Conservation (phyloP, 2,329 filamentous ascomycete genomes). For the Parascedosporium putredinis region DNA sequence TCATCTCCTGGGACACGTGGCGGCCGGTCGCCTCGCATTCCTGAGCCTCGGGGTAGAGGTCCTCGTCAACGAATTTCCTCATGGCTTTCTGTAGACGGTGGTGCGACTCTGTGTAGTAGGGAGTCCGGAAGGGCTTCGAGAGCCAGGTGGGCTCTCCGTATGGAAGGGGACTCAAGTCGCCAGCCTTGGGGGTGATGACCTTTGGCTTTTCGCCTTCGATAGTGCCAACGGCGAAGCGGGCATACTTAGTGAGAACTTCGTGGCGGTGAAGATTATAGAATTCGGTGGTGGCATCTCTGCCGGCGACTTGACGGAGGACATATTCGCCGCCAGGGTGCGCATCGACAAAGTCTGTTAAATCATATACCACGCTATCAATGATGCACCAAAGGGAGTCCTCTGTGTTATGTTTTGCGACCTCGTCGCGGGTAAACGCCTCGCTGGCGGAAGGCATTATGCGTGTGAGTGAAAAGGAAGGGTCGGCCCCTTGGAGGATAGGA, state of each 20-base stretch:
- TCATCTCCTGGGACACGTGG: constrained; percentile 60
- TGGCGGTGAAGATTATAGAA: constrained; percentile 92
- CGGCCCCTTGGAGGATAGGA: neutral
- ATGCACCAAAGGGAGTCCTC: constrained; percentile 74
- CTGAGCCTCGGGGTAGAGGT: constrained; percentile 65
- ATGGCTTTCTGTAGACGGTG: constrained; percentile 56
- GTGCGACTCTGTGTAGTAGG: constrained; percentile 73
- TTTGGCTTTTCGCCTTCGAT: constrained; percentile 65
- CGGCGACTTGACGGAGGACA: constrained; percentile 71
- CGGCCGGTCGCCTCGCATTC: constrained; percentile 65
- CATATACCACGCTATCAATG: constrained; percentile 79
- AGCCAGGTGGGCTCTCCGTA: constrained; percentile 84
- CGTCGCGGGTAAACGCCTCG: constrained; percentile 46
- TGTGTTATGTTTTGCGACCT: constrained; percentile 67
- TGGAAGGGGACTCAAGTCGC: constrained; percentile 66
- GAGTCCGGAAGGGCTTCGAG: constrained; percentile 62
- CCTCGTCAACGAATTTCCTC: constrained; percentile 60
- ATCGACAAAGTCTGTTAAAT: constrained; percentile 74
- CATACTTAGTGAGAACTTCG: constrained; percentile 77
- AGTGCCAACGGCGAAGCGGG: constrained; percentile 62
- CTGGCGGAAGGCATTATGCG: constrained; percentile 17
- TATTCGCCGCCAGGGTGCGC: constrained; percentile 75
- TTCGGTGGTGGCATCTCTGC: constrained; percentile 67
- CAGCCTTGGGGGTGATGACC: constrained; percentile 57
- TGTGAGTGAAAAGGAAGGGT: neutral